Percentiles rank a stretch among this genome's conserved stretches.
Evolutionary conservation across 2,329 filamentous ascomycete genomes (phyloP).

Genomic region (Xylariomycetidae sp.): DNA sequence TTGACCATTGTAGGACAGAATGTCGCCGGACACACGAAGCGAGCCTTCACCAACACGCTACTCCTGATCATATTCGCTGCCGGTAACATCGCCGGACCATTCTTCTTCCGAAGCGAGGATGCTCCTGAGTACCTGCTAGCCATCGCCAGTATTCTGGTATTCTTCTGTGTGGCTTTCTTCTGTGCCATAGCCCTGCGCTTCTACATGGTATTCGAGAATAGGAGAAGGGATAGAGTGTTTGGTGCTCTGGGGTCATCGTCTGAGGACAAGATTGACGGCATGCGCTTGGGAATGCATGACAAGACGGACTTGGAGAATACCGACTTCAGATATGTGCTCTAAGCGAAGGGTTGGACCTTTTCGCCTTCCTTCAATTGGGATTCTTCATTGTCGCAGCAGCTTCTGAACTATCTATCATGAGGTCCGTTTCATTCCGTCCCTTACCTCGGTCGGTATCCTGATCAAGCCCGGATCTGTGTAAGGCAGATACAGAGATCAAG

Average conservation of each 20-base stretch:
- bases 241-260: slow-evolving; percentile 10
- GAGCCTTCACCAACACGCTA: slow-evolving; percentile 13
- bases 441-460: too few species aligned
- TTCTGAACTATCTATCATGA: too few species aligned
- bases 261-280: slow-evolving; percentile 16
- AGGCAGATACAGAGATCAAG: too few species aligned
- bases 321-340: slow-evolving; percentile 18
- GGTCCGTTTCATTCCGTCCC: too few species aligned
- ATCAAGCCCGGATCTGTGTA: too few species aligned
- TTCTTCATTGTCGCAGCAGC: too few species aligned
- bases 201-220: slow-evolving; percentile 16
- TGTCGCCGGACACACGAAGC: slow-evolving; percentile 13
- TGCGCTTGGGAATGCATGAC: slow-evolving; percentile 20
- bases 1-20: slow-evolving; percentile 14
- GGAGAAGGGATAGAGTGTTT: slow-evolving; percentile 9
- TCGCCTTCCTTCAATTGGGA: too few species aligned
- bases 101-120: slow-evolving; percentile 19
- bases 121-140: slow-evolving; percentile 18
- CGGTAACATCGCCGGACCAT: slow-evolving; percentile 17
- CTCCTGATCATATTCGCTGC: slow-evolving; percentile 15
- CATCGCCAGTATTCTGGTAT: slow-evolving; percentile 19
- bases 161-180: slow-evolving; percentile 15
- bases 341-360: too few species aligned
- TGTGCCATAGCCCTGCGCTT: slow-evolving; percentile 14
- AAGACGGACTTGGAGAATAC: slow-evolving; percentile 21